phyloP scores from a whole-genome alignment of 202 grass and related monocot genomes.

The Miscanthus sacchariflorus region DNA sequence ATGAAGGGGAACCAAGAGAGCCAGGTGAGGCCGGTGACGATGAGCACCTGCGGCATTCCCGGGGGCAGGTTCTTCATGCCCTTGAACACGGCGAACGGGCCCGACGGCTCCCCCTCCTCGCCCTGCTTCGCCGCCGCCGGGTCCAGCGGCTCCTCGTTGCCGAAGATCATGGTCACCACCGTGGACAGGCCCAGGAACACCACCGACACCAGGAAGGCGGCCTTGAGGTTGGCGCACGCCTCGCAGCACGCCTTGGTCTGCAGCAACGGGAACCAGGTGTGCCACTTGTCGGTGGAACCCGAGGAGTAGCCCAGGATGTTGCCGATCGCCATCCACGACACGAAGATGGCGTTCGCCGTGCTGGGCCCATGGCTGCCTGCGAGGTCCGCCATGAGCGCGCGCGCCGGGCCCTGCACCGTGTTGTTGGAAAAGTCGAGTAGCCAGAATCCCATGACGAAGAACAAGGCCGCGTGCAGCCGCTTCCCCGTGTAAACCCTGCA shows the following conservation, averaged over 20 bases:
- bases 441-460: constrained; percentile 87
- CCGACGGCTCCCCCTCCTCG: constrained; percentile 38
- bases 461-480: constrained; percentile 64
- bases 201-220: constrained; percentile 85
- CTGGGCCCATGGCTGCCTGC: constrained; percentile 66
- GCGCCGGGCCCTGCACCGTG: constrained; percentile 79
- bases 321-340: constrained; percentile 82
- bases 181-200: constrained; percentile 63
- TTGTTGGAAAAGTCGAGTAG: constrained; percentile 87
- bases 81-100: constrained; percentile 53
- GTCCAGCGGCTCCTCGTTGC: constrained; percentile 64
- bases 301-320: constrained; percentile 90
- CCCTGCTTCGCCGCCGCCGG: not conserved
- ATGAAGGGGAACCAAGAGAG: constrained; percentile 92
- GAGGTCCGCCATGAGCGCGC: constrained; percentile 88
- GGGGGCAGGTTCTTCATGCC: constrained; percentile 72
- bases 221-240: constrained; percentile 90
- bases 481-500: constrained; percentile 71
- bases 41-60: constrained; percentile 78
- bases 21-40: constrained; percentile 87
- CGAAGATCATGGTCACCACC: constrained; percentile 67
- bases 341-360: constrained; percentile 83
- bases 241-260: constrained; percentile 82
- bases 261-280: constrained; percentile 90
- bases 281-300: constrained; percentile 73